Evolutionary conservation across 2,329 filamentous ascomycete species (phyloP).

Genomic region (Hypoxylon sp.): DNA sequence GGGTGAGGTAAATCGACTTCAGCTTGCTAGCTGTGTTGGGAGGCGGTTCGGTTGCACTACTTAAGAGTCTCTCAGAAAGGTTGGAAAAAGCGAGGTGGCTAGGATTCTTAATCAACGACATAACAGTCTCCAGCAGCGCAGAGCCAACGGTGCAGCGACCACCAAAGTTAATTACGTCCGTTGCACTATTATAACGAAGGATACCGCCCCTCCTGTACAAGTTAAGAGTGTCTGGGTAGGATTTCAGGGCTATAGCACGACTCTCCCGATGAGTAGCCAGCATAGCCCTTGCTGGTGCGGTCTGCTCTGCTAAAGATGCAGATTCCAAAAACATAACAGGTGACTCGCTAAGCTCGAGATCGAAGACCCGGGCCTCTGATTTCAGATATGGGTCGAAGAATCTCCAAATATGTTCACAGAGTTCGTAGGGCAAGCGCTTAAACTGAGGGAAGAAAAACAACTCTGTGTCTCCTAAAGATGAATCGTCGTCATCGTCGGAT

Average conservation of each 20-base stretch:
- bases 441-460: slow-evolving; percentile 55
- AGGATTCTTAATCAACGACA: slow-evolving; percentile 13
- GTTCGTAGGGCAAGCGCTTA: slow-evolving; percentile 53
- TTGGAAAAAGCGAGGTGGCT: slow-evolving; percentile 45
- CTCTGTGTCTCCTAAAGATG: slow-evolving; percentile 26
- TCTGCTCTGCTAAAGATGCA: slow-evolving; percentile 50
- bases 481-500: slow-evolving; percentile 42
- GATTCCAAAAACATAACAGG: slow-evolving; percentile 37
- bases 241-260: slow-evolving; percentile 51
- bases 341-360: slow-evolving; percentile 18
- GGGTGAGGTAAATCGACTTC: slow-evolving; percentile 41
- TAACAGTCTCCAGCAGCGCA: not conserved
- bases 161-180: slow-evolving; percentile 50
- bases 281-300: slow-evolving; percentile 51
- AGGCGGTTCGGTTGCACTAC: not conserved
- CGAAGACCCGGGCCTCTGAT: slow-evolving; percentile 49
- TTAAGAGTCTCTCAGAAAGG: not conserved
- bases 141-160: not conserved
- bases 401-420: slow-evolving; percentile 56
- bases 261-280: slow-evolving; percentile 54
- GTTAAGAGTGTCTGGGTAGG: slow-evolving; percentile 53
- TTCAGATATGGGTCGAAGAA: slow-evolving; percentile 54
- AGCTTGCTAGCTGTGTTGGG: slow-evolving; percentile 3
- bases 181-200: slow-evolving; percentile 52
- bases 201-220: slow-evolving; percentile 32